These are phyloP conservation scores for Tilletia indica DNA, from an alignment of 1,284 basidiomycete species.

Conservation along the genomic window DNA sequence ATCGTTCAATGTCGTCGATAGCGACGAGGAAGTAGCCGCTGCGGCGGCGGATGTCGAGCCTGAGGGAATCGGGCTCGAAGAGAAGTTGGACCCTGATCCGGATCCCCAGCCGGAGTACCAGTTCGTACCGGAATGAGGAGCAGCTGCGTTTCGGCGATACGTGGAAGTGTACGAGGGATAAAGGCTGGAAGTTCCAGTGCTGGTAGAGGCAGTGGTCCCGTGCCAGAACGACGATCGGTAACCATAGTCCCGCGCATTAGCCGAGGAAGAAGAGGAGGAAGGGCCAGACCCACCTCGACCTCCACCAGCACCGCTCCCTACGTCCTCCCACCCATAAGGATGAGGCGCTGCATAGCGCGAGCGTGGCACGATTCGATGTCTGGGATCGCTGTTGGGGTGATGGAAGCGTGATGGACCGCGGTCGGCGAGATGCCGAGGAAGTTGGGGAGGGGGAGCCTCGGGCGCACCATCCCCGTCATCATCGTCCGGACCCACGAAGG, in stretches of 20 bases:
- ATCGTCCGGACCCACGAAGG: neutral
- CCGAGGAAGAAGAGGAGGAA: too few relatives aligned
- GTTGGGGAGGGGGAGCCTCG: constrained; percentile 9
- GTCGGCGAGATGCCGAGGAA: too few relatives aligned
- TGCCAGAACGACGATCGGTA: neutral
- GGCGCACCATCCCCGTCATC: neutral
- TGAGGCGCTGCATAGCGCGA: too few relatives aligned
- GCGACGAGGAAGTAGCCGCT: neutral
- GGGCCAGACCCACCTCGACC: too few relatives aligned
- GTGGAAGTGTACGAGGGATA: too few relatives aligned
- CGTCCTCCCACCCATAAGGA: too few relatives aligned
- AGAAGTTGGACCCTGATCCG: neutral
- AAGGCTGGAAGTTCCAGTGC: too few relatives aligned
- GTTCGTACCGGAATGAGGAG: too few relatives aligned
- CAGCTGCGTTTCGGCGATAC: too few relatives aligned
- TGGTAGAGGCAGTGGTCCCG: neutral
- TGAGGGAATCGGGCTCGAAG: constrained; percentile 16
- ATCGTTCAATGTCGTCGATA: neutral
- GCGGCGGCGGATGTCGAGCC: neutral
- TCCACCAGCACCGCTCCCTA: too few relatives aligned
- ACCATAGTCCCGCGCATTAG: neutral
- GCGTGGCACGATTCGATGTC: too few relatives aligned
- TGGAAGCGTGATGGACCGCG: neutral
- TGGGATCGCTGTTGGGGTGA: neutral
- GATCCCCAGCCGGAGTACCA: neutral